Evolutionary conservation across 768 basidiomycete genomes (phyloP).

Genomic region (Termitomyces sp.): DNA sequence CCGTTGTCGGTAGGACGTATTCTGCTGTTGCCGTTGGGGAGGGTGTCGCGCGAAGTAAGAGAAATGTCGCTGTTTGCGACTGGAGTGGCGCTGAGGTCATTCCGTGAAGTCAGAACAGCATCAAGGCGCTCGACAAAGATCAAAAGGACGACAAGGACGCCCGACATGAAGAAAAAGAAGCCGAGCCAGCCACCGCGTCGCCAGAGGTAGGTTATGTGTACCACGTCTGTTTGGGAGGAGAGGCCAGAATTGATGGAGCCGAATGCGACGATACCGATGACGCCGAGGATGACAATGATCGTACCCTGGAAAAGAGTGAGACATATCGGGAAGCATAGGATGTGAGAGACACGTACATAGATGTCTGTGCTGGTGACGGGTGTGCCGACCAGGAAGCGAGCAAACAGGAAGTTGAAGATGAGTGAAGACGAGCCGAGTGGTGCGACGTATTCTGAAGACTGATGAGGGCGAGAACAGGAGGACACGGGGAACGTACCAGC

Average conservation of each 20-base stretch:
- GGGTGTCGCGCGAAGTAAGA: background rate
- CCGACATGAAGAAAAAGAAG: constrained; percentile 79
- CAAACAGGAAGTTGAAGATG: constrained; percentile 95
- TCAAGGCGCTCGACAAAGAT: constrained; percentile 71
- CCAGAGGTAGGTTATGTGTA: constrained; percentile 81
- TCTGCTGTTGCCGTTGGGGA: constrained; percentile 1
- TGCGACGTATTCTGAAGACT: constrained; percentile 79
- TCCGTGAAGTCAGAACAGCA: constrained; percentile 61
- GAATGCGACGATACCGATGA: constrained; percentile 84
- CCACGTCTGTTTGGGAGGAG: constrained; percentile 64
- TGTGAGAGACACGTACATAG: constrained; percentile 44
- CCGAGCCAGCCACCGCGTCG: constrained; percentile 83
- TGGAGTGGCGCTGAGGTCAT: constrained; percentile 61
- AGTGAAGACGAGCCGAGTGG: constrained; percentile 91
- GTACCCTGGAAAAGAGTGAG: constrained; percentile 54
- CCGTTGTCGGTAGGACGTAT: background rate
- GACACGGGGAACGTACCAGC: constrained; percentile 44
- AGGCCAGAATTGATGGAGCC: constrained; percentile 82
- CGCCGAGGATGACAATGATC: constrained; percentile 74
- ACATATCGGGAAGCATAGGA: background rate
- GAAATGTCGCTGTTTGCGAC: constrained; percentile 22
- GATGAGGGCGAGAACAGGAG: background rate
- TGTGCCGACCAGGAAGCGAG: constrained; percentile 81
- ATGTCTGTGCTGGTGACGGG: constrained; percentile 83
- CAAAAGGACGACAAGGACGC: constrained; percentile 60